Base-by-base conservation (phyloP, 495 filamentous ascomycete genomes). In the Rhypophila decipiens region DNA sequence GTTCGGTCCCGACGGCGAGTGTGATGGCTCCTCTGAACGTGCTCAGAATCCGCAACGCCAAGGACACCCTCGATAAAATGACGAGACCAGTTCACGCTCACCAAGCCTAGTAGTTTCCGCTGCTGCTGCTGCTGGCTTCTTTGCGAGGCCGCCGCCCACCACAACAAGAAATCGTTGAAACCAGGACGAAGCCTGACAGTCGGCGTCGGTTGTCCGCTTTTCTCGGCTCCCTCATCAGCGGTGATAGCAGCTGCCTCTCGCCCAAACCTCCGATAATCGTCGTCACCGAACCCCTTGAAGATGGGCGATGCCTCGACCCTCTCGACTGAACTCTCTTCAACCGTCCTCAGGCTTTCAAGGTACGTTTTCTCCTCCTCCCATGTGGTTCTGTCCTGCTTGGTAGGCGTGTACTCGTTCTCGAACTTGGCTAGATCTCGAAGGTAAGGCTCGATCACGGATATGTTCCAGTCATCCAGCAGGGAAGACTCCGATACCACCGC, bases 51-150 rank as follows among this genome's bases (percentile, higher is more conserved):
- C n/a, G n/a, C n/a, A n/a, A n/a, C n/a, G n/a, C n/a, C n/a, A n/a
- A 66, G 24, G 8, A 58, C 59, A 12, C 61, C 58, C 10, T 57
- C 44, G 8, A 74, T 68, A 45, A 73, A 74, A n/a, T 58, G 56
- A 0, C 54, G 35, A 3, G 64, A 69, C 71, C 70, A 74, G 37
- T 75, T 74, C 2, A 75, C 68, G 11, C 66, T 70, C 7, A 74
- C 57, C 3, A 75, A 53, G 19, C 56, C 60, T 40, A 69, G 53
- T 40, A 69, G 53, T 24, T 52, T 52, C 64, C 51, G 60, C 4
- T 53, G 61, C 35, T 49, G 33, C 4, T 33, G 21, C 4, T 7
- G 13, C 44, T 2, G 4, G 29, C 20, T 50, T 52, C 24, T 38
- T 22, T 24, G 42, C 27, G 18, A 29, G 18, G 8, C 19, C 5